Base-by-base conservation (phyloP, 164 flowering plant genomes). In the Vitis labrusca region DNA sequence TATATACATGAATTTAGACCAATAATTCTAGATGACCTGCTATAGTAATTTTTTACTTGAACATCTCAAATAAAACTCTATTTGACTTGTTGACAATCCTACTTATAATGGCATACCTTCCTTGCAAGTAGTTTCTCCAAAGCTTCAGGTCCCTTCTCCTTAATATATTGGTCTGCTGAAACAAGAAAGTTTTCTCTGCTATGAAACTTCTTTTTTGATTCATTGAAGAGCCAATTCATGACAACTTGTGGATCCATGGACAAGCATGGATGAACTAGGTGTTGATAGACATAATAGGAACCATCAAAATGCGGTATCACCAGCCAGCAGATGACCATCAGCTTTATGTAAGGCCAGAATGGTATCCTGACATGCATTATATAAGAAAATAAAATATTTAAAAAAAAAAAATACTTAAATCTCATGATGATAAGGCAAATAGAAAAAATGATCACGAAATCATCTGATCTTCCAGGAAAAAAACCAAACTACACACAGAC, bases 111-210 rank as follows among this genome's bases (percentile, higher is more conserved):
- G 32, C 1, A 19, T 73, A 78, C 80, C 77, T 74, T 55, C 3
- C 5, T 13, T 48, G 66, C 52, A 63, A 78, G 48, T 15, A 71
- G 69, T 8, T 67, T 64, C 69, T 73, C 74, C 19, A 74, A 54
- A 53, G 80, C 72, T 59, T 73, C 72, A 52, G 69, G 2, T 54
- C 81, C 81, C 64, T 74, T 71, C 65, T 67, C 73, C 19, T 67
- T 48, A 5, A 67, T 15, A 53, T 74, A 52, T 29, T 19, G 64
- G 52, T 78, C 65, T 52, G 61, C 72, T 64, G 65, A 70, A 47
- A 47, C 61, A 2, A 74, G 58, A 52, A 77, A 62, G 8, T 61
- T 13, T 14, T 71, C 75, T 59, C 16, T 44, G 51, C 71, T 11
- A 14, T 14, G 30, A 13, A 52, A 15, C 3, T 16, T 16, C 9